A percentile compares a stretch with the other conserved stretches of the same genome.
phyloP scores from a whole-genome alignment of 495 filamentous ascomycete genomes.

The Talaromyces trachyspermus region DNA sequence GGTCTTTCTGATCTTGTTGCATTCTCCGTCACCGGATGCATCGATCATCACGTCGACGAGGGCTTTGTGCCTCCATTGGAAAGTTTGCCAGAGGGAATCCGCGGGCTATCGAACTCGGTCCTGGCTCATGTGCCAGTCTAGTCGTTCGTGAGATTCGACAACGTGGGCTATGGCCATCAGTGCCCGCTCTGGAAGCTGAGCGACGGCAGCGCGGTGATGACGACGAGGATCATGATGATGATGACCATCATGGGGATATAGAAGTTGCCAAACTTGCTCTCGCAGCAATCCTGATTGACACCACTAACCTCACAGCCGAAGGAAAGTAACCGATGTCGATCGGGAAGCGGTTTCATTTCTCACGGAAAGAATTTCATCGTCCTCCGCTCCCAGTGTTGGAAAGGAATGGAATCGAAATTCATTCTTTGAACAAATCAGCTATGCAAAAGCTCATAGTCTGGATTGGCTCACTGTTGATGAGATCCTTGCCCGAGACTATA shows the following conservation, averaged over 20 bases:
- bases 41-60: slow-evolving; percentile 93
- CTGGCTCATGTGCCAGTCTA: slow-evolving; percentile 75
- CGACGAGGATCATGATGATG: slow-evolving; percentile 21
- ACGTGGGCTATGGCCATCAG: slow-evolving; percentile 46
- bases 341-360: slow-evolving; percentile 55
- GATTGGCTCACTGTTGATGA: slow-evolving; percentile 60
- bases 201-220: neutral
- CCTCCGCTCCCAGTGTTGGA: slow-evolving; percentile 9
- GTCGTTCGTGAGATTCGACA: slow-evolving; percentile 54
- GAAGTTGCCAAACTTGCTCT: slow-evolving; percentile 72
- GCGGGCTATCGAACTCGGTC: slow-evolving; percentile 55
- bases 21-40: slow-evolving; percentile 58
- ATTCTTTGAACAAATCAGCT: slow-evolving; percentile 57
- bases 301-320: slow-evolving; percentile 58
- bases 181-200: slow-evolving; percentile 9
- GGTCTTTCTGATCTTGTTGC: slow-evolving; percentile 28
- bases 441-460: slow-evolving; percentile 65
- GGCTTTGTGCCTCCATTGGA: slow-evolving; percentile 39
- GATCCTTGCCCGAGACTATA: slow-evolving; percentile 84
- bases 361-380: slow-evolving; percentile 42
- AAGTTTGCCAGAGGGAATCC: slow-evolving; percentile 25
- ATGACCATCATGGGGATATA: slow-evolving; percentile 27
- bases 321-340: slow-evolving; percentile 68
- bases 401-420: slow-evolving; percentile 43
- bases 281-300: slow-evolving; percentile 79